Percentiles rank a stretch among this genome's conserved stretches.
Evolutionary conservation across 768 basidiomycete genomes (phyloP).

Genomic region (Dacryopinax primogenitus): DNA sequence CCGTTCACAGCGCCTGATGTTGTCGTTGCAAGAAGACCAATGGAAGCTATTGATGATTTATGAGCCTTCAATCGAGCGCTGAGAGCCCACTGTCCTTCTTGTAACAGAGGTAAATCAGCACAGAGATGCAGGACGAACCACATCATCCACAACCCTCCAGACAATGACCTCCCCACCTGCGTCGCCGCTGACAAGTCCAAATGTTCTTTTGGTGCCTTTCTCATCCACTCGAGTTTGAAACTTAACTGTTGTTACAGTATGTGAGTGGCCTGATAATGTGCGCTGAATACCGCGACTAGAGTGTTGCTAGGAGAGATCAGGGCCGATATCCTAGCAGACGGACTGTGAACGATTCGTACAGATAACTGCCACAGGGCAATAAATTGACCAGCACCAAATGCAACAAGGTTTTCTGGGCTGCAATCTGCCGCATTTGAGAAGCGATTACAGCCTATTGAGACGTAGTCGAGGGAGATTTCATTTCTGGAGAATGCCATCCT

Average conservation of each 20-base stretch:
- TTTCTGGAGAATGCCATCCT: constrained; percentile 5
- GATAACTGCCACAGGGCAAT: constrained; percentile 48
- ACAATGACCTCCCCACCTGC: neutral
- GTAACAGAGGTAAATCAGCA: constrained; percentile 8
- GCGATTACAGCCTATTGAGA: constrained; percentile 27
- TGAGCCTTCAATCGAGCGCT: constrained; percentile 45
- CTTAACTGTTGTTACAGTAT: constrained; percentile 61
- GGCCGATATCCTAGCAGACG: too few species aligned
- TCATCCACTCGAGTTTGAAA: constrained; percentile 37
- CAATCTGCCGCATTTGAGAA: constrained; percentile 31
- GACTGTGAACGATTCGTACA: constrained; percentile 30
- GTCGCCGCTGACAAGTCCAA: constrained; percentile 17
- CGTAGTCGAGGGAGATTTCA: neutral
- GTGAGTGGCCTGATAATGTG: constrained; percentile 66
- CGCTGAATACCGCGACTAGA: constrained; percentile 47
- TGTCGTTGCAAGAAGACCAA: constrained; percentile 35
- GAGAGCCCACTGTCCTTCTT: constrained; percentile 43
- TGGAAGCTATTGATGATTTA: constrained; percentile 50
- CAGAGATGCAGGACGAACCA: neutral
- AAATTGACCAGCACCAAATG: constrained; percentile 44
- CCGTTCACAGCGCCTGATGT: neutral
- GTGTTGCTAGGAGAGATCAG: too few species aligned
- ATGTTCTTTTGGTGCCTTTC: constrained; percentile 16
- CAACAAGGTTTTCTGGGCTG: constrained; percentile 33
- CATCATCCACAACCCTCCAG: neutral